Evolutionary conservation across 148 eudicot species (phyloP).

Genomic region (Tetragonia tetragonoides): DNA sequence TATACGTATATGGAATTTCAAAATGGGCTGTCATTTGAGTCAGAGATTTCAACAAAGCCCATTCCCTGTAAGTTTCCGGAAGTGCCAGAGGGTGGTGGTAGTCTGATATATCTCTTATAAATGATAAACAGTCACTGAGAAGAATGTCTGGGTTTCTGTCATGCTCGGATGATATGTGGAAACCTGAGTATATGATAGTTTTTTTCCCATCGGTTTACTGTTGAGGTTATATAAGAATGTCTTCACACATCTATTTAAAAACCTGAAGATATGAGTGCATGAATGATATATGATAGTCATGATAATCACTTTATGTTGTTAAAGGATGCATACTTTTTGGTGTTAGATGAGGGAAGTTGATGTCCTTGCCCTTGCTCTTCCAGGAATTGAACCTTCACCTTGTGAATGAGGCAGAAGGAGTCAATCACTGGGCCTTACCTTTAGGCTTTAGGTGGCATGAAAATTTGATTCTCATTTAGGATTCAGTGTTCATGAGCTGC

Average conservation of each 20-base stretch:
- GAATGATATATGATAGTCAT: background rate
- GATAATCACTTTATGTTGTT: background rate
- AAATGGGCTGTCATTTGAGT: slow-evolving; percentile 63
- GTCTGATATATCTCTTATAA: slow-evolving; percentile 7
- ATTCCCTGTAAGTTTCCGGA: slow-evolving; percentile 56
- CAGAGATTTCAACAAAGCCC: slow-evolving; percentile 52
- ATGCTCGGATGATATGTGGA: background rate
- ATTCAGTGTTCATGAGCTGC: background rate
- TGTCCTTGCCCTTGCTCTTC: background rate
- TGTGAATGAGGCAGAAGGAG: background rate
- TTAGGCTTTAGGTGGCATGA: background rate
- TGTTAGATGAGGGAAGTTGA: background rate
- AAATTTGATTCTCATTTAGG: background rate
- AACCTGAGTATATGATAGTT: background rate
- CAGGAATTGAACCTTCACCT: background rate
- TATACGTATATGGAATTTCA: slow-evolving; percentile 57
- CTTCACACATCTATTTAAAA: background rate
- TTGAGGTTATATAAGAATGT: background rate
- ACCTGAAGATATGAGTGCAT: background rate
- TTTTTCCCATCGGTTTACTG: too few relatives aligned
- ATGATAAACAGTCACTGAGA: background rate
- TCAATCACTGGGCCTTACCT: background rate
- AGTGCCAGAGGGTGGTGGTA: background rate
- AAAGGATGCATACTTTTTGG: background rate
- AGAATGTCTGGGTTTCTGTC: background rate